Percentiles rank a stretch among this genome's conserved stretches.
phyloP scores from a whole-genome alignment of 169 alveolate species.

The Plasmodium relictum region DNA sequence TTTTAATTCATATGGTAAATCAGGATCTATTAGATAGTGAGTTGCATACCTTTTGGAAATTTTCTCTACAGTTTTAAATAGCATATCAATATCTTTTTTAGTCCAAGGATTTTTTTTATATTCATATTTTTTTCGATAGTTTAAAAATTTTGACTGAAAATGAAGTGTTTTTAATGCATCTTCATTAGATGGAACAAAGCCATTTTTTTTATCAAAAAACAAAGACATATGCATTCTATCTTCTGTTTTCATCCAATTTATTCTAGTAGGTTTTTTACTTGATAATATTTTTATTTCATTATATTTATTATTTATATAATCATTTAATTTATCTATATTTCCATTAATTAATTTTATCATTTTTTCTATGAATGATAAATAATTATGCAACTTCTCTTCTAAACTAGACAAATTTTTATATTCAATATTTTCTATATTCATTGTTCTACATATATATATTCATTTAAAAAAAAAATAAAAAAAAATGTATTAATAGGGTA shows the following conservation, averaged over 20 bases:
- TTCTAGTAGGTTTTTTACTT: conserved; percentile 55
- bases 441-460: background rate
- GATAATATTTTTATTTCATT: conserved; percentile 68
- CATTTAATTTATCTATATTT: conserved; percentile 57
- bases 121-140: conserved; percentile 71
- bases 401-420: conserved; percentile 21
- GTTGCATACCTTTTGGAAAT: conserved; percentile 42
- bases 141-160: conserved; percentile 27
- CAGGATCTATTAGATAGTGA: conserved; percentile 35
- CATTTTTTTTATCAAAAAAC: conserved; percentile 49
- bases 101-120: conserved; percentile 66
- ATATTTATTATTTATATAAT: conserved; percentile 52
- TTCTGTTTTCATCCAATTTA: conserved; percentile 40
- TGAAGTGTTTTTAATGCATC: conserved; percentile 62
- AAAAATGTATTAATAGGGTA: too few relatives aligned
- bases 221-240: conserved; percentile 64
- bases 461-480: too few relatives aligned
- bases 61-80: conserved; percentile 37
- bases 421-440: conserved; percentile 15
- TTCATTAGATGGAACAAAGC: conserved; percentile 65
- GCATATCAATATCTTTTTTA: conserved; percentile 34
- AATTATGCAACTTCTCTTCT: conserved; percentile 23
- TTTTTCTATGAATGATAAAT: conserved; percentile 19
- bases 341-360: conserved; percentile 15
- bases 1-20: conserved; percentile 44